Percentiles rank a stretch among this genome's conserved stretches.
These are phyloP conservation scores for Vaccinium darrowii DNA, from an alignment of 148 eudicot species.

Conservation along the genomic window DNA sequence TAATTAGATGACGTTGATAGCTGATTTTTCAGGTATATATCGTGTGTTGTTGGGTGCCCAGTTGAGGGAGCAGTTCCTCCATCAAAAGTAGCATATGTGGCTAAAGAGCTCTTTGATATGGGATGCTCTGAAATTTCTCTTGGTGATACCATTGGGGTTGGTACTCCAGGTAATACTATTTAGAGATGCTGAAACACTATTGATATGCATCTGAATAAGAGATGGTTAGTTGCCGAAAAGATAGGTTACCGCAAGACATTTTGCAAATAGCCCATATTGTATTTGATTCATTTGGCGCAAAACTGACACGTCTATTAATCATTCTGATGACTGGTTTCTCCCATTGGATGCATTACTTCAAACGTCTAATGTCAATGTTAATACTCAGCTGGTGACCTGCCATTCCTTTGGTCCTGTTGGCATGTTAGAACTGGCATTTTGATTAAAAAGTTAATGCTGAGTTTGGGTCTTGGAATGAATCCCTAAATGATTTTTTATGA, in stretches of 20 bases:
- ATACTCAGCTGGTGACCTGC: neutral
- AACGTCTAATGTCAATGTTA: neutral
- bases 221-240: neutral
- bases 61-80: conserved; percentile 90
- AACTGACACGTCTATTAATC: neutral
- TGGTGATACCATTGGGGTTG: conserved; percentile 94
- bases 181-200: neutral
- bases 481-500: too few species aligned
- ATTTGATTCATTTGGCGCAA: neutral
- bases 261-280: neutral
- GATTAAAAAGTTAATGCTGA: too few species aligned
- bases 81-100: conserved; percentile 84
- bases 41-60: conserved; percentile 97
- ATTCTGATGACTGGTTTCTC: neutral
- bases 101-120: conserved; percentile 73
- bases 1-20: conserved; percentile 11
- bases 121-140: conserved; percentile 93
- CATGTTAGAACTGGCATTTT: neutral
- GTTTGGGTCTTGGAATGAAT: too few species aligned
- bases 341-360: neutral
- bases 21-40: conserved; percentile 61
- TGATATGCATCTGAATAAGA: neutral
- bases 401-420: neutral
- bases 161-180: conserved; percentile 77
- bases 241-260: neutral